phyloP scores from a whole-genome alignment of 768 basidiomycete species.

The Tephrocybe sp. region DNA sequence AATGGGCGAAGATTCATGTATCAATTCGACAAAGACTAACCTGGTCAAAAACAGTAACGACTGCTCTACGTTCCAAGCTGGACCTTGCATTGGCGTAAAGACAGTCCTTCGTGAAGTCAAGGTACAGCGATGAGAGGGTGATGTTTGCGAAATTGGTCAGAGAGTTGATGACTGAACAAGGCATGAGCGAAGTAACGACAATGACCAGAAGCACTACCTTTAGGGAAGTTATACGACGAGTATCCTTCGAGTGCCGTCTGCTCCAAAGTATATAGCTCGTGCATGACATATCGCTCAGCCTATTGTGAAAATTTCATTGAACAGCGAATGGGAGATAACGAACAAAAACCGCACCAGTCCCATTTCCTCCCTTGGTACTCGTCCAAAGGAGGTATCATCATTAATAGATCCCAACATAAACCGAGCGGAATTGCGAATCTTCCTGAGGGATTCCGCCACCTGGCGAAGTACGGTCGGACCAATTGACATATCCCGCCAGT shows the following conservation, averaged over 20 bases:
- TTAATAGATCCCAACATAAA: conserved; percentile 85
- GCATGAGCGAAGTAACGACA: conserved; percentile 5
- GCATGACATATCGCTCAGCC: conserved; percentile 87
- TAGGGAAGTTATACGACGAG: conserved; percentile 73
- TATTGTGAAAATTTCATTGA: conserved; percentile 25
- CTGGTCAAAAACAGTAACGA: conserved; percentile 71
- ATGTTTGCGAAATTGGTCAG: conserved; percentile 78
- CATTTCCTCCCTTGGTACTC: conserved; percentile 47
- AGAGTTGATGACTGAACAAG: conserved; percentile 60
- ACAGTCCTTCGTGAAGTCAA: conserved; percentile 88
- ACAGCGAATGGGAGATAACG: neutral
- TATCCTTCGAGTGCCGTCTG: conserved; percentile 68
- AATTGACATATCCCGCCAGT: conserved; percentile 85
- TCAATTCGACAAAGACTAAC: conserved; percentile 31
- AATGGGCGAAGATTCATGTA: conserved; percentile 9
- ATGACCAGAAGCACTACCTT: conserved; percentile 48
- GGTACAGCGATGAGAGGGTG: conserved; percentile 87
- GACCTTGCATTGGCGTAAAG: conserved; percentile 70
- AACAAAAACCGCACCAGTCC: conserved; percentile 53
- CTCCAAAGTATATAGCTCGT: conserved; percentile 78
- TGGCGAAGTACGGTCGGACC: conserved; percentile 77
- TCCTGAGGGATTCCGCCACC: conserved; percentile 73
- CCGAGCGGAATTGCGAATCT: conserved; percentile 81
- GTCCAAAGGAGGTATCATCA: conserved; percentile 33
- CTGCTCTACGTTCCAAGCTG: conserved; percentile 56